A percentile compares a stretch with the other conserved stretches of the same genome.
Evolutionary conservation across 495 filamentous ascomycete genomes (phyloP).

Genomic region (Talaromyces thailandensis): DNA sequence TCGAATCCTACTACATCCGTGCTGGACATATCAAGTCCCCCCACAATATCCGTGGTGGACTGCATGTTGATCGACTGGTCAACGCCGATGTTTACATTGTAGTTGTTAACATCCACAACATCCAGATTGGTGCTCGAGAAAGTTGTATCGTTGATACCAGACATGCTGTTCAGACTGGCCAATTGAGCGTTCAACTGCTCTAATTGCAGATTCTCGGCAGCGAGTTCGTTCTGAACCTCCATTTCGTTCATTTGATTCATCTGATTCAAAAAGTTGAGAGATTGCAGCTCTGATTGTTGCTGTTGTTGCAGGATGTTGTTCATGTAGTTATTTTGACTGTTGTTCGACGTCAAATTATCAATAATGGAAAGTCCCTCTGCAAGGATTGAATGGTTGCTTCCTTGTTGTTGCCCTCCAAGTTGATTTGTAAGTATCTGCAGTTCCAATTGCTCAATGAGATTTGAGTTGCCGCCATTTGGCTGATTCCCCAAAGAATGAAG

Average conservation of each 20-base stretch:
- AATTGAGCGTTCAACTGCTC: slow-evolving; percentile 2
- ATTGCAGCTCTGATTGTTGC: background rate
- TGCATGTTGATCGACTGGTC: background rate
- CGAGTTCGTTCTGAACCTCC: background rate
- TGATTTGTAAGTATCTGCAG: background rate
- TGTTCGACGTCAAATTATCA: background rate
- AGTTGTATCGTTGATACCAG: background rate
- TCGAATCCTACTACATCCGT: background rate
- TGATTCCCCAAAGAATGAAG: background rate
- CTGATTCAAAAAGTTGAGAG: slow-evolving; percentile 1
- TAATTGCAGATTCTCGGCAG: background rate
- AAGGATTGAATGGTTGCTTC: background rate
- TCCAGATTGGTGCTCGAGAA: background rate
- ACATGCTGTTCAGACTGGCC: background rate
- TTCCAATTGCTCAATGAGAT: background rate
- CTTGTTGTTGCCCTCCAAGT: background rate
- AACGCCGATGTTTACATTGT: background rate
- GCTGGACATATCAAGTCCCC: background rate
- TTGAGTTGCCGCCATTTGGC: background rate
- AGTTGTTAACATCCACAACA: background rate
- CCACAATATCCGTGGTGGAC: background rate
- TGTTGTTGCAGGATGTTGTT: background rate
- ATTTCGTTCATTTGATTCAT: background rate
- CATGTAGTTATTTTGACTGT: background rate
- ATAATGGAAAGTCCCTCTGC: background rate